A percentile compares a stretch with the other conserved stretches of the same genome.
Conservation (phyloP, 768 basidiomycete genomes). For the Naganishia vaughanmartiniae region DNA sequence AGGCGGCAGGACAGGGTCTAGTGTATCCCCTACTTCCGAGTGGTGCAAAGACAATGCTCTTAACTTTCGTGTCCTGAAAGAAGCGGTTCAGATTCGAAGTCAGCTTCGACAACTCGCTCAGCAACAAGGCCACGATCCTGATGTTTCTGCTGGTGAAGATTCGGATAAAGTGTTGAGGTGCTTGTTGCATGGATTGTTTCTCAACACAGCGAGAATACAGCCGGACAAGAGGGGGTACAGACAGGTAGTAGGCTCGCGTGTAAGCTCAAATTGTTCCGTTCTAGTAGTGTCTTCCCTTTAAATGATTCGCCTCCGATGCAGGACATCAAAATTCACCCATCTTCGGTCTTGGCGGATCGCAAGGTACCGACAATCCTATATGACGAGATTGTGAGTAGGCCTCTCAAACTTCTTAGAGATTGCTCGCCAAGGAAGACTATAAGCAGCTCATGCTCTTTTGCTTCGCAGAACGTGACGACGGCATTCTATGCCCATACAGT, state of each 20-base stretch:
- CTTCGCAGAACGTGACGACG: constrained; percentile 48
- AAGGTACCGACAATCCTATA: constrained; percentile 84
- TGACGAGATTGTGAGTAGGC: constrained; percentile 82
- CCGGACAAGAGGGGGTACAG: constrained; percentile 72
- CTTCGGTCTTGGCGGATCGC: constrained; percentile 75
- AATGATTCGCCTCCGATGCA: constrained; percentile 20
- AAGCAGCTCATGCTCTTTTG: background rate
- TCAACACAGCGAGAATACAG: constrained; percentile 78
- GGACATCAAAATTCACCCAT: constrained; percentile 87
- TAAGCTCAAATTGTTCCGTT: constrained; percentile 35
- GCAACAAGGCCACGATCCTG: constrained; percentile 63
- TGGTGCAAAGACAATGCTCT: constrained; percentile 86
- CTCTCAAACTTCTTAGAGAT: constrained; percentile 34
- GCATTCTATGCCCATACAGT: constrained; percentile 88
- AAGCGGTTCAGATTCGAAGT: constrained; percentile 73
- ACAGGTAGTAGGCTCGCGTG: constrained; percentile 60
- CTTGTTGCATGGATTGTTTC: constrained; percentile 71
- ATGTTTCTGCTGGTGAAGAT: constrained; percentile 61
- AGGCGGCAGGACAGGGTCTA: constrained; percentile 47
- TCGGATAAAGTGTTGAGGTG: constrained; percentile 69
- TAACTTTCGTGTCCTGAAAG: constrained; percentile 73
- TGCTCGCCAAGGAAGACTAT: background rate
- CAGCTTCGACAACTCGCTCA: constrained; percentile 71
- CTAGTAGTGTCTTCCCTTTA: too few relatives aligned
- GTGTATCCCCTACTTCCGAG: constrained; percentile 46